A percentile compares a stretch with the other conserved stretches of the same genome.
phyloP scores from a whole-genome alignment of 2,329 filamentous ascomycete genomes.

The Fusarium sp. region DNA sequence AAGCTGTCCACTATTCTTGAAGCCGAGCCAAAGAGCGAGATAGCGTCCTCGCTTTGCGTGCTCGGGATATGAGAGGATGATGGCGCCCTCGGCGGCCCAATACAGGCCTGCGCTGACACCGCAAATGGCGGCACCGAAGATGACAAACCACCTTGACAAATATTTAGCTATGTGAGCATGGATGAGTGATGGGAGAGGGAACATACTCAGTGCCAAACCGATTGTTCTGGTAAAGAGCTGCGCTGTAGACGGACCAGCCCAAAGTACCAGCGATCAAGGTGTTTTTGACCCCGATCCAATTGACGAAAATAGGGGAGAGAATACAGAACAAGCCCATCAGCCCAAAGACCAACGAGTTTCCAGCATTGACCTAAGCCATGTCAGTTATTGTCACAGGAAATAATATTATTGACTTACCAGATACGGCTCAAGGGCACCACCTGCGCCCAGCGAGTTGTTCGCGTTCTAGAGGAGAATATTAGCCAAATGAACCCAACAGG shows the following conservation, averaged over 20 bases:
- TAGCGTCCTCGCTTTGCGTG: neutral
- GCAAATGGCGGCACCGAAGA: neutral
- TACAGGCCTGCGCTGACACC: neutral
- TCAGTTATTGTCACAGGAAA: neutral
- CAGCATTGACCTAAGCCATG: neutral
- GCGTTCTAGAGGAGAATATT: neutral
- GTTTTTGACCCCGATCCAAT: neutral
- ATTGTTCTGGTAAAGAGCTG: neutral
- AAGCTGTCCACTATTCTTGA: neutral
- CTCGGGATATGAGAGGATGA: neutral
- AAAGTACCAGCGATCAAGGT: neutral
- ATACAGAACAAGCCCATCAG: neutral
- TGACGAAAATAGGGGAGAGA: neutral
- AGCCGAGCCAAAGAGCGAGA: neutral
- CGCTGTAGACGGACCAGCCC: neutral
- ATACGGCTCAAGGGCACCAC: neutral
- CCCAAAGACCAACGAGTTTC: neutral
- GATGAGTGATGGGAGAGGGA: neutral
- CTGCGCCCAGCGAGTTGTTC: neutral
- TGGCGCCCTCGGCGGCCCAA: neutral
- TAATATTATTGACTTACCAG: neutral
- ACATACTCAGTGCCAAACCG: neutral
- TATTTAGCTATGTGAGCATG: neutral
- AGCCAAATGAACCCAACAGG: neutral
- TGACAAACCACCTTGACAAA: neutral